phyloP scores from a whole-genome alignment of 768 basidiomycete species.

The Gymnopilus junonius region DNA sequence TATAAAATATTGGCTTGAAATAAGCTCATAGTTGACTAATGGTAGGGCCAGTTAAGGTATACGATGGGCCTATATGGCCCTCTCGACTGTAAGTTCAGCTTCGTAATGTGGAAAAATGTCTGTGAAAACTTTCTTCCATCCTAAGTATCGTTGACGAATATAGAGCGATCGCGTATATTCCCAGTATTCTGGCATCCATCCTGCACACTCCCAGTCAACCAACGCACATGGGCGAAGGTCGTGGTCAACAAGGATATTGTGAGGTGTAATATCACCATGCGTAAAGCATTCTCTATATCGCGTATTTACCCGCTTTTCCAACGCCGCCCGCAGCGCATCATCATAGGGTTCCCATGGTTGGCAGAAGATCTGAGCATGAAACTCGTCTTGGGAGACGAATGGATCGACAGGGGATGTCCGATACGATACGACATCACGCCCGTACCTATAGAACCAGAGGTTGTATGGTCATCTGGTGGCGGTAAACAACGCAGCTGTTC shows the following conservation, averaged over 20 bases:
- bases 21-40: too few relatives aligned
- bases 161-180: constrained; percentile 16
- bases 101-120: constrained; percentile 12
- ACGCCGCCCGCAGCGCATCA: background rate
- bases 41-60: too few relatives aligned
- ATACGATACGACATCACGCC: constrained; percentile 1
- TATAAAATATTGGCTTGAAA: too few relatives aligned
- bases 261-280: constrained; percentile 16
- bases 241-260: constrained; percentile 19
- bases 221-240: constrained; percentile 10
- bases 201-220: constrained; percentile 27
- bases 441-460: background rate
- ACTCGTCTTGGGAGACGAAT: constrained; percentile 11
- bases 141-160: constrained; percentile 6
- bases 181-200: constrained; percentile 28
- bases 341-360: constrained; percentile 4
- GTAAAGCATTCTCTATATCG: constrained; percentile 14
- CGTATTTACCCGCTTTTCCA: constrained; percentile 2
- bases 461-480: constrained; percentile 8
- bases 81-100: background rate
- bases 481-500: constrained; percentile 9
- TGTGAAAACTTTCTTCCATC: constrained; percentile 12
- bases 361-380: constrained; percentile 7
- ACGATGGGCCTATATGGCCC: background rate
- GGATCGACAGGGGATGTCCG: background rate